A percentile compares a stretch with the other conserved stretches of the same genome.
Conservation (phyloP, 352 stramenopile species). For the Phytophthora multivora region DNA sequence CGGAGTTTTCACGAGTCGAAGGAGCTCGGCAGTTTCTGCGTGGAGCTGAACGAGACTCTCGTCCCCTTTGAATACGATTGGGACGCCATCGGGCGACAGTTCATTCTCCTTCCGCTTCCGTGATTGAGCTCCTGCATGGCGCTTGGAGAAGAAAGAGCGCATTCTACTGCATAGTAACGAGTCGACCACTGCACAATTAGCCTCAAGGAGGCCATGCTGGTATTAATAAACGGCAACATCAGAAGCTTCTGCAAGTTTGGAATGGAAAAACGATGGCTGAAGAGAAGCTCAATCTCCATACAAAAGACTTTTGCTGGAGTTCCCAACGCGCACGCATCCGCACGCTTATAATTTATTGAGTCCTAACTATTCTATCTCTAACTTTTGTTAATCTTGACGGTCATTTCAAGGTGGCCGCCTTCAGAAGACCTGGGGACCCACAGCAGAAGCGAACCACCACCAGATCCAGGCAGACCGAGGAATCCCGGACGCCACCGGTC, state of each 20-base stretch:
- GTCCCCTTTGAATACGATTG: slow-evolving; percentile 45
- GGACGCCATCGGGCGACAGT: slow-evolving; percentile 15
- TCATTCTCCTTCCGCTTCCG: slow-evolving; percentile 26
- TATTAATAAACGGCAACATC: slow-evolving; percentile 16
- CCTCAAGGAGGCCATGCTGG: slow-evolving; percentile 7
- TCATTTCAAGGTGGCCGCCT: slow-evolving; percentile 51
- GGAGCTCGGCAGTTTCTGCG: slow-evolving; percentile 59
- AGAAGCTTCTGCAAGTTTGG: slow-evolving; percentile 12
- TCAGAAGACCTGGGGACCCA: slow-evolving; percentile 50
- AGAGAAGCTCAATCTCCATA: no score
- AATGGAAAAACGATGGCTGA: no score
- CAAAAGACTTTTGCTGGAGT: not conserved
- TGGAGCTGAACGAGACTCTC: slow-evolving; percentile 63
- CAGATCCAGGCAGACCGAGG: slow-evolving; percentile 39
- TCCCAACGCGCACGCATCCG: slow-evolving; percentile 3
- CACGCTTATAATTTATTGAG: slow-evolving; percentile 36
- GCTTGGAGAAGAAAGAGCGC: slow-evolving; percentile 46
- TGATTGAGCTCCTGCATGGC: slow-evolving; percentile 26
- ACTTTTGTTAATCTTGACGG: slow-evolving; percentile 45
- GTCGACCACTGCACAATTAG: slow-evolving; percentile 25
- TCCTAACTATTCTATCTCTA: slow-evolving; percentile 24
- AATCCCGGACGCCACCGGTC: slow-evolving; percentile 68
- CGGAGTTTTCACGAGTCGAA: slow-evolving; percentile 61
- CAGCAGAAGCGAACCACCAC: slow-evolving; percentile 54
- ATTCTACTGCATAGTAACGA: slow-evolving; percentile 32